Conservation (phyloP, 371 early-diverging fungal genomes). For the Racocetra persica region DNA sequence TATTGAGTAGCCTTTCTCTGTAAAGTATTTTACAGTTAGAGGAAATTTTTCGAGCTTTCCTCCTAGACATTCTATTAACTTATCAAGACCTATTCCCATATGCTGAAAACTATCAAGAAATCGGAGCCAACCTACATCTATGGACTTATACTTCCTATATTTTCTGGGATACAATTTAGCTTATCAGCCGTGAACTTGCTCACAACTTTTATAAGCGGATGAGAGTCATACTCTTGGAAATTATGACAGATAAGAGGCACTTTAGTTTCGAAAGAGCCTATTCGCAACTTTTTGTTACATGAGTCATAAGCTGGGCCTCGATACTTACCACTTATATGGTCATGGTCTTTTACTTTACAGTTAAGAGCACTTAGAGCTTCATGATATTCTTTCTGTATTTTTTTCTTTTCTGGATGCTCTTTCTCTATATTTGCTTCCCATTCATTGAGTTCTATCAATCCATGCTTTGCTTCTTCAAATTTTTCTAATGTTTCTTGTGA, state of each 20-base stretch:
- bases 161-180: constrained; percentile 33
- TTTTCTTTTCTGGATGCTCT: constrained; percentile 24
- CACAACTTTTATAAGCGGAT: constrained; percentile 23
- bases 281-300: constrained; percentile 36
- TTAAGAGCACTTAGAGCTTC: constrained; percentile 32
- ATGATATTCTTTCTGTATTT: constrained; percentile 15
- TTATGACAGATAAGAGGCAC: constrained; percentile 31
- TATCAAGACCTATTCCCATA: constrained; percentile 30
- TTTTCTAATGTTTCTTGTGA: background rate
- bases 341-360: constrained; percentile 21
- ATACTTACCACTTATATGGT: constrained; percentile 10
- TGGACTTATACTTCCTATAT: constrained; percentile 31
- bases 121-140: background rate
- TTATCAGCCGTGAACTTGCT: constrained; percentile 19
- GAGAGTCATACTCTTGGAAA: constrained; percentile 26
- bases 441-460: constrained; percentile 4
- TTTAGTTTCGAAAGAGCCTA: constrained; percentile 30
- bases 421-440: background rate
- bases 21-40: constrained; percentile 24
- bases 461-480: constrained; percentile 10
- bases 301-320: constrained; percentile 11
- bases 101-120: constrained; percentile 37
- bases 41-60: constrained; percentile 5
- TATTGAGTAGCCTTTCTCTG: constrained; percentile 24
- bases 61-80: constrained; percentile 7